Percentiles rank a stretch among this genome's conserved stretches.
phyloP scores from a whole-genome alignment of 2,329 filamentous ascomycete species.

The Claviceps spartinae region DNA sequence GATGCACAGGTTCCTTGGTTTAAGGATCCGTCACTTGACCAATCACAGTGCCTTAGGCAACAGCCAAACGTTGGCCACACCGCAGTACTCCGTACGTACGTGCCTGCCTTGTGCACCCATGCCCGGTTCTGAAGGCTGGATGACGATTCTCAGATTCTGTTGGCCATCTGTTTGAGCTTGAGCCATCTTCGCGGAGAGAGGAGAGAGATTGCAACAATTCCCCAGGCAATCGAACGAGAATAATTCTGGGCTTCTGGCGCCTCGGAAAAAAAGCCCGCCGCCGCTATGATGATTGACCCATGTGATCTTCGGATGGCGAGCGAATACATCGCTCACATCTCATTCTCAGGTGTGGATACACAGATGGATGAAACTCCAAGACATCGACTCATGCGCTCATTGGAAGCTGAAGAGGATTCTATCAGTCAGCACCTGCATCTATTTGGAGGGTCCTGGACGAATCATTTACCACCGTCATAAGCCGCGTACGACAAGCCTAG shows the following conservation, averaged over 20 bases:
- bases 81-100: background rate
- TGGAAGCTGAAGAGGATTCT: background rate
- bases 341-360: background rate
- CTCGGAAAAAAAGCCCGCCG: too few species aligned
- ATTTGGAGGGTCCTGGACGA: background rate
- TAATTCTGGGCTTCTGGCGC: too few species aligned
- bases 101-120: too few species aligned
- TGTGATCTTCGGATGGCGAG: too few species aligned
- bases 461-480: background rate
- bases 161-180: too few species aligned
- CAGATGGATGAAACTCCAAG: background rate
- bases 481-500: background rate
- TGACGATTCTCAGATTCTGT: too few species aligned
- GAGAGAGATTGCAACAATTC: too few species aligned
- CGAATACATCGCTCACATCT: background rate
- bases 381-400: background rate
- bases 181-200: too few species aligned
- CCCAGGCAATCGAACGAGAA: too few species aligned
- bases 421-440: background rate
- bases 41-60: background rate
- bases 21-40: background rate
- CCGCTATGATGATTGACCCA: too few species aligned
- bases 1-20: background rate
- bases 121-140: too few species aligned
- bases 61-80: background rate